Conservation (phyloP, 108 stramenopile species). For the Cylindrotheca closterium region DNA sequence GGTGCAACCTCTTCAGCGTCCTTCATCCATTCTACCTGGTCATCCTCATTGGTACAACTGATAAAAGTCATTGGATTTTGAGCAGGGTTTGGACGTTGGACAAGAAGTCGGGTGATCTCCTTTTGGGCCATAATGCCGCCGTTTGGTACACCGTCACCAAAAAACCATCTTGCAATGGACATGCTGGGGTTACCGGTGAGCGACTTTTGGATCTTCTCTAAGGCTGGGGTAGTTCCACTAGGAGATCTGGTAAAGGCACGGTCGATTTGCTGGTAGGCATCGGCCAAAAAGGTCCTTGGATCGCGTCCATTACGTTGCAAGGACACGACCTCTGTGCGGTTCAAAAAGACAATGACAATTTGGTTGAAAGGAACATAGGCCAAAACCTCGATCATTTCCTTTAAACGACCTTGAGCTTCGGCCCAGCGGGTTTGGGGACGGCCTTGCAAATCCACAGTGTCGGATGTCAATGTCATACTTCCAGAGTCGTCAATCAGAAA, state of each 20-base stretch:
- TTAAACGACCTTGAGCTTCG: constrained; percentile 41
- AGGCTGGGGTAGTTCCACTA: constrained; percentile 40
- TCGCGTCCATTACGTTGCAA: constrained; percentile 29
- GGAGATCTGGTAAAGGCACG: constrained; percentile 32
- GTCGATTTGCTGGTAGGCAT: constrained; percentile 36
- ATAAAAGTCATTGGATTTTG: constrained; percentile 54
- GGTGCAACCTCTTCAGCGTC: constrained; percentile 46
- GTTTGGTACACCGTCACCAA: constrained; percentile 53
- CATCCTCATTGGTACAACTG: constrained; percentile 29
- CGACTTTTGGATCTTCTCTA: constrained; percentile 47
- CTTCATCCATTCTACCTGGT: constrained; percentile 52
- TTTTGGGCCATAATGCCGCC: constrained; percentile 36
- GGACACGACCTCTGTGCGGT: constrained; percentile 30
- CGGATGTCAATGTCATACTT: constrained; percentile 35
- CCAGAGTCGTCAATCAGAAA: constrained; percentile 53
- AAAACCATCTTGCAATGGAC: constrained; percentile 47
- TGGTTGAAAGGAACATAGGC: constrained; percentile 43
- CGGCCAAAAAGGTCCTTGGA: constrained; percentile 33
- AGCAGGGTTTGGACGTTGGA: constrained; percentile 32
- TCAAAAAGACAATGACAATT: constrained; percentile 47
- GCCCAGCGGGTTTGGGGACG: constrained; percentile 30
- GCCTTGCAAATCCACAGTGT: constrained; percentile 24
- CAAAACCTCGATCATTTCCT: constrained; percentile 51
- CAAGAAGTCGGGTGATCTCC: constrained; percentile 38
- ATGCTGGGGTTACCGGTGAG: constrained; percentile 28